These are phyloP conservation scores for Alisma plantagoaquatica DNA, from an alignment of 106 monocot species.

Conservation along the genomic window DNA sequence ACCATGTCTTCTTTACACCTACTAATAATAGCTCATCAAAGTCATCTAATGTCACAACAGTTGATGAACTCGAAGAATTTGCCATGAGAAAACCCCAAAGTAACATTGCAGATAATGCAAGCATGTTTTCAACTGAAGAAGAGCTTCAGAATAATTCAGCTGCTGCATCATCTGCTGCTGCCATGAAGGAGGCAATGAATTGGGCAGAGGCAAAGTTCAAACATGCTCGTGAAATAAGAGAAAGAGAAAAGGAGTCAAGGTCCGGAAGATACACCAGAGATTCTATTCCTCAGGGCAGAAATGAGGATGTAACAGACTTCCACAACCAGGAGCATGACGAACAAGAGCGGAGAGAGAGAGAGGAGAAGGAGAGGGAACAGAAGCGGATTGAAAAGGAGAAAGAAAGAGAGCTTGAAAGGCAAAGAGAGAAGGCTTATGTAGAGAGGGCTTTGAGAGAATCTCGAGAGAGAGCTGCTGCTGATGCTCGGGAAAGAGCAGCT, in stretches of 20 bases:
- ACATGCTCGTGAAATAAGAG: constrained; percentile 82
- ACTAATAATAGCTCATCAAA: constrained; percentile 24
- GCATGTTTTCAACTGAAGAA: constrained; percentile 30
- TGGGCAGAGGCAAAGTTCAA: constrained; percentile 73
- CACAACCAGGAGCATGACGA: constrained; percentile 26
- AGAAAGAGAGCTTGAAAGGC: constrained; percentile 35
- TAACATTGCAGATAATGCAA: constrained; percentile 24
- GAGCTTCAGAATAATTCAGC: constrained; percentile 52
- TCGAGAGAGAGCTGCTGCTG: constrained; percentile 83
- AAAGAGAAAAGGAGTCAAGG: constrained; percentile 61
- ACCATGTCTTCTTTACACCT: too few relatives aligned
- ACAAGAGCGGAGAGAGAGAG: constrained; percentile 43
- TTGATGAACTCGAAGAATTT: constrained; percentile 83
- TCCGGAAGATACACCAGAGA: constrained; percentile 30
- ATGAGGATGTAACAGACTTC: constrained; percentile 19
- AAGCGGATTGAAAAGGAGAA: constrained; percentile 50
- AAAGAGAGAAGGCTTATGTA: constrained; percentile 36
- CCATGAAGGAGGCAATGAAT: constrained; percentile 76
- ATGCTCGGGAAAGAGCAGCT: constrained; percentile 57
- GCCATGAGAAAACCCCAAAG: constrained; percentile 38
- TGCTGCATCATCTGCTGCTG: constrained; percentile 54
- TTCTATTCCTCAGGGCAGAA: constrained; percentile 21
- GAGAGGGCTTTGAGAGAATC: constrained; percentile 82
- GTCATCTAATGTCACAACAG: constrained; percentile 19
- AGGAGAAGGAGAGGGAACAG: constrained; percentile 60